Evolutionary conservation across 331 rosid species (phyloP), one percentile per base, ranked within the genome.

Genomic region (Pyrus hybrid): DNA sequence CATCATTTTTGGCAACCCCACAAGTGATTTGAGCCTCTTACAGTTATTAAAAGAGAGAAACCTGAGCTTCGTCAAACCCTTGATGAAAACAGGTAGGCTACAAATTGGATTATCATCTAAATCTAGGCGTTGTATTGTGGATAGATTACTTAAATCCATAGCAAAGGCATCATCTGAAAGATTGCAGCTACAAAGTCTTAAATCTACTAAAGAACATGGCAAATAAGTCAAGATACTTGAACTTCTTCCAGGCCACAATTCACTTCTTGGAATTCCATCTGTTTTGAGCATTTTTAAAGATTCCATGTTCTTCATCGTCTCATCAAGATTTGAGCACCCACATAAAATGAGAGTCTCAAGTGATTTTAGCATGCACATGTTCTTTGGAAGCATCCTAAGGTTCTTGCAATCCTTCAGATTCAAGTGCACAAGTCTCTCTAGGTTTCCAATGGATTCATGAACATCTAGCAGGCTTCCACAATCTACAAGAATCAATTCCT

Each of bases 371-470:
- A 28, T 68, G 22, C 5, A 13, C 17, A 68, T 74, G 49, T 5
- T 57, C 22, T 13, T 33, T 8, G 83, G 83, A 12, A 80, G 70
- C 30, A 8, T 43, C 35, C 71, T 67, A 2, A 80, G 30, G 3
- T 16, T 74, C 21, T 28, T 30, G 51, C 76, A 80, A 6, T 63
- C 63, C 16, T 53, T 25, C 30, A 79, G 3, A 4, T 30, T 66
- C 22, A 79, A 65, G 30, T 13, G 47, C 56, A 26, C 41, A 2
- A 64, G 68, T 3, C 64, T 72, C 3, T 20, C 14, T 5, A 73
- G 73, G 33, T 56, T 41, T 25, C 64, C 83, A 14, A 67, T 79
- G 70, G 79, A 79, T 41, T 26, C 70, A 25, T 67, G 58, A 14
- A 79, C 28, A 32, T 47, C 49, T 30, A 54, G 3, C 43, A 68